A percentile compares a stretch with the other conserved stretches of the same genome.
Evolutionary conservation across 176 grass and related monocot genomes (phyloP).

Genomic region (Eleusine indica): DNA sequence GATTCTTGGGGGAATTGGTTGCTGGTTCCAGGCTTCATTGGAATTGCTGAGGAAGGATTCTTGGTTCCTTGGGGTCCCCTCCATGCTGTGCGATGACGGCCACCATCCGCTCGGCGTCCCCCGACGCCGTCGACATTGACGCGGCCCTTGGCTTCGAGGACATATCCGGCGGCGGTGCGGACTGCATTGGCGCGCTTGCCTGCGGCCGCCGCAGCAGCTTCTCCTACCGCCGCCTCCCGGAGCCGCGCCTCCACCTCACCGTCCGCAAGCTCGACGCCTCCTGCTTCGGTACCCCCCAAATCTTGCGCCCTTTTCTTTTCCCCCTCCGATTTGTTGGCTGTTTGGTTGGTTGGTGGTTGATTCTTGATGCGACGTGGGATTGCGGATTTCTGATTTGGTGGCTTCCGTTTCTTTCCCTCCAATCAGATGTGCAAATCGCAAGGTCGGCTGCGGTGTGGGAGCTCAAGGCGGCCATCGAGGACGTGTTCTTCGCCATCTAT

Average conservation of each 20-base stretch:
- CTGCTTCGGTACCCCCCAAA: conserved; percentile 59
- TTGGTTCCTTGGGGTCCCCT: not conserved
- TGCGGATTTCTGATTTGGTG: not conserved
- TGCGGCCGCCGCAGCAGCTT: conserved; percentile 55
- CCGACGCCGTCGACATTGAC: not conserved
- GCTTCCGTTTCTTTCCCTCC: not conserved
- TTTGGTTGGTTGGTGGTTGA: not conserved
- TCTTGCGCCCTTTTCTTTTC: not conserved
- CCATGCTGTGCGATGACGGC: conserved; percentile 38
- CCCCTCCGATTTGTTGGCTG: not conserved
- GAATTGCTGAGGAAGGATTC: too few species aligned
- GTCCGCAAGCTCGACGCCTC: conserved; percentile 84
- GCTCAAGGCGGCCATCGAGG: conserved; percentile 75
- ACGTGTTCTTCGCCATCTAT: conserved; percentile 49
- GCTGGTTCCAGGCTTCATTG: not conserved
- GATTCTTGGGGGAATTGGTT: too few species aligned
- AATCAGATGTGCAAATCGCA: conserved; percentile 57
- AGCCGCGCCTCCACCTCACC: conserved; percentile 62
- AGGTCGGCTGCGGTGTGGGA: conserved; percentile 58
- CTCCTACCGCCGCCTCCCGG: conserved; percentile 69
- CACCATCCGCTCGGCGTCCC: not conserved
- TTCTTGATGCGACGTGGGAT: not conserved
- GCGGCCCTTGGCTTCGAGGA: conserved; percentile 21
- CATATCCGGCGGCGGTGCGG: conserved; percentile 23
- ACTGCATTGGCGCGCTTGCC: conserved; percentile 46